A percentile compares a stretch with the other conserved stretches of the same genome.
Evolutionary conservation across 2,329 filamentous ascomycete genomes (phyloP).

Genomic region (Fusarium protoensiforme): DNA sequence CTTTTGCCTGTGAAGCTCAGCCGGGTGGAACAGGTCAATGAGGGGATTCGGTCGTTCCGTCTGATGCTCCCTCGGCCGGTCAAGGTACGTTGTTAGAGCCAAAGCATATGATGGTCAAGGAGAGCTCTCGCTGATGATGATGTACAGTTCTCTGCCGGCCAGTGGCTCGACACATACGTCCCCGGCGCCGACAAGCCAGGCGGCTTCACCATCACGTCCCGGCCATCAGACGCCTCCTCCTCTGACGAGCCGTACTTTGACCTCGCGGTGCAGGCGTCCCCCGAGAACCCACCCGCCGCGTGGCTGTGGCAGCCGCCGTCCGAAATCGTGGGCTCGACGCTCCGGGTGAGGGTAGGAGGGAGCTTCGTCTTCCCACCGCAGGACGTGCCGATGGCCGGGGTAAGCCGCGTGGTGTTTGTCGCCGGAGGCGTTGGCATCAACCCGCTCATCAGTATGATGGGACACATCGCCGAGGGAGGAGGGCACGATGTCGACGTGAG

Average conservation of each 20-base stretch:
- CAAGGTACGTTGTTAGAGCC: slow-evolving; percentile 56
- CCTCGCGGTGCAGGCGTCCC: slow-evolving; percentile 80
- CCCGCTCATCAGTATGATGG: slow-evolving; percentile 79
- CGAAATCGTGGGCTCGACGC: slow-evolving; percentile 66
- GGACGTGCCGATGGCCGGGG: slow-evolving; percentile 49
- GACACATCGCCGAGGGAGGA: slow-evolving; percentile 63
- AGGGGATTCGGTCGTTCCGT: slow-evolving; percentile 74
- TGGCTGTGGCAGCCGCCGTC: slow-evolving; percentile 75
- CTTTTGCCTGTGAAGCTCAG: slow-evolving; percentile 72
- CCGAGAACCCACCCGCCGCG: slow-evolving; percentile 76
- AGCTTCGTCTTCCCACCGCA: slow-evolving; percentile 82
- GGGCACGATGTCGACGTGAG: slow-evolving; percentile 55
- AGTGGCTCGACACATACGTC: slow-evolving; percentile 88
- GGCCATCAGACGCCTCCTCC: slow-evolving; percentile 67
- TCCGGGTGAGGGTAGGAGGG: slow-evolving; percentile 80
- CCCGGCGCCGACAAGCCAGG: slow-evolving; percentile 77
- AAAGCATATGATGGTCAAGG: background rate
- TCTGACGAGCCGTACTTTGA: slow-evolving; percentile 68
- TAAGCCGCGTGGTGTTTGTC: slow-evolving; percentile 75
- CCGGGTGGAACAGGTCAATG: slow-evolving; percentile 72
- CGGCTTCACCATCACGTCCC: slow-evolving; percentile 88
- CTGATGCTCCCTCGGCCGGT: slow-evolving; percentile 66
- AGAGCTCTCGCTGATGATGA: background rate
- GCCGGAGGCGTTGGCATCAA: slow-evolving; percentile 88
- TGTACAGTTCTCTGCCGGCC: slow-evolving; percentile 78